Evolutionary conservation across 2,329 filamentous ascomycete species (phyloP).

Genomic region (Phialocephala subalpina): DNA sequence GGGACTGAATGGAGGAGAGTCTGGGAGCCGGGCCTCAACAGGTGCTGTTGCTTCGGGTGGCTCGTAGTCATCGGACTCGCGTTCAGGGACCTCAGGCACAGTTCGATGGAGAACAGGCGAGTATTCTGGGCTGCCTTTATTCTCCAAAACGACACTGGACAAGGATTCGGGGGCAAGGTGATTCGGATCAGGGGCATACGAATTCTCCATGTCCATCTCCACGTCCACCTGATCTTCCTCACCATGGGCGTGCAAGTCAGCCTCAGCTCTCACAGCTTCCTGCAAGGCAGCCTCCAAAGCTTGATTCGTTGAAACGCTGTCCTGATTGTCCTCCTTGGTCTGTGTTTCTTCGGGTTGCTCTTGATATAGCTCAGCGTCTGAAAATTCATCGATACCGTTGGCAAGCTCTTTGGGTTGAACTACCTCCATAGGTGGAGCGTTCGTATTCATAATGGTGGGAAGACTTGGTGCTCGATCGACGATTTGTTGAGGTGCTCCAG

Average conservation of each 20-base stretch:
- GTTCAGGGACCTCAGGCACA: constrained; percentile 28
- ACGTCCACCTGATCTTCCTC: constrained; percentile 35
- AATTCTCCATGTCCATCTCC: constrained; percentile 34
- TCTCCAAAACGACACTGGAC: constrained; percentile 25
- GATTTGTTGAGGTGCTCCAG: background rate
- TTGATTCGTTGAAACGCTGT: constrained; percentile 27
- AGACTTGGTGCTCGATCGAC: background rate
- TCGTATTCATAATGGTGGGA: background rate
- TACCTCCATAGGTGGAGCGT: background rate
- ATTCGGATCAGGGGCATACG: constrained; percentile 31
- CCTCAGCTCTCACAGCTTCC: constrained; percentile 40
- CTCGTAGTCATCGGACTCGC: constrained; percentile 61
- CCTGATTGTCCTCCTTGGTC: background rate
- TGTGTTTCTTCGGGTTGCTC: background rate
- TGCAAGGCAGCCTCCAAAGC: constrained; percentile 40
- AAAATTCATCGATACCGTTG: background rate
- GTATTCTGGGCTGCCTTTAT: constrained; percentile 35
- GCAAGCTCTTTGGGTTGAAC: background rate
- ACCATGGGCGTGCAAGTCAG: constrained; percentile 31
- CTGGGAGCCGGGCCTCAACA: constrained; percentile 29
- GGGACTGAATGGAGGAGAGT: constrained; percentile 52
- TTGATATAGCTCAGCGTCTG: background rate
- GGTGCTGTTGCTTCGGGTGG: constrained; percentile 54
- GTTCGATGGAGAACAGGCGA: constrained; percentile 35
- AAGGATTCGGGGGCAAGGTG: constrained; percentile 24